Evolutionary conservation across 257 asterid species (phyloP), one percentile per base, ranked within the genome.

Genomic region (Mitragyna speciosa): DNA sequence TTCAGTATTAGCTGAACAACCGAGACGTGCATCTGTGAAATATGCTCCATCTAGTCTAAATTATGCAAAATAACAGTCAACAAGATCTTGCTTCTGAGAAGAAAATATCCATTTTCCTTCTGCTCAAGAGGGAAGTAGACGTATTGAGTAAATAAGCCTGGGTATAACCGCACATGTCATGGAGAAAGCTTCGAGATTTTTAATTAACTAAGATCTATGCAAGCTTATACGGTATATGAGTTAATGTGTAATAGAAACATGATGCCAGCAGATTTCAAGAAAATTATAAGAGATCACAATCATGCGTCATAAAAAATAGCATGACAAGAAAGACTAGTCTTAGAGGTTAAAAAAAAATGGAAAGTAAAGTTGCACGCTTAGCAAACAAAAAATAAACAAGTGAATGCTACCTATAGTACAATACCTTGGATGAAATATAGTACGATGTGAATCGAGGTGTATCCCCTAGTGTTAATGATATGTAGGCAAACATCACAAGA

Each of bases 401-500:
- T 28, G 28, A 63, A 33, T 36, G 33, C 20, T 77, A 75, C 67
- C 41, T 10, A 36, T 17, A 30, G 64, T 43, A 76, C 1, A 63
- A 72, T 93, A 96, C 99, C 99, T 96, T 96, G 47, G 99, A 96
- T 85, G 98, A 94, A 87, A 96, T 89, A 78, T 89, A 91, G 79
- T 75, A 89, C 36, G 97, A 89, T 78, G 97, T 83, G 86, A 92
- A 92, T 68, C 90, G 90, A 76, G 98, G 92, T 82, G 92, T 85
- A 85, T 91, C 97, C 36, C 99, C 99, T 83, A 96, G 93, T 20
- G 99, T 92, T 94, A 96, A 85, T 17, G 99, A 96, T 90, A 96
- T 96, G 85, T 96, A 96, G 69, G 99, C 99, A 87, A 96, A 96
- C 99, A 96, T 96, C 76, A 96, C 99, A 68, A 96, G 97, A 90